Base-by-base conservation (phyloP, 305 asterid genomes). In the Fraxinus xanthoxyloides region DNA sequence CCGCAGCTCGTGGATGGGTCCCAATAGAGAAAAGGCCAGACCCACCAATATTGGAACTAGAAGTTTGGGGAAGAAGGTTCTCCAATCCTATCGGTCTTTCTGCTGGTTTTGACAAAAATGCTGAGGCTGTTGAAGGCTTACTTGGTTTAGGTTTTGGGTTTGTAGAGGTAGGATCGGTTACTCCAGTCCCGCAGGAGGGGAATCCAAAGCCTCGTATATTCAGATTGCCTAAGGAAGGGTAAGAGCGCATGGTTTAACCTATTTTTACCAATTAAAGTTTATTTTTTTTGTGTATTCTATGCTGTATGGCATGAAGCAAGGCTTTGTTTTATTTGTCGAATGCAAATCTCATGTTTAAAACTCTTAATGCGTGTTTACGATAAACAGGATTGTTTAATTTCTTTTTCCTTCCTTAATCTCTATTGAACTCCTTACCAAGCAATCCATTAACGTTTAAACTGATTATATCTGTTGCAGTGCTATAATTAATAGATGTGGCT, bases 1-100 rank as follows among this genome's bases (percentile, higher is more conserved):
- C 99, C 78, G 99, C 98, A 26, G 93, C 98, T 87, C 98, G 96
- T 72, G 99, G 99, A 59, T 96, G 99, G 99, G 96, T 96, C 76
- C 99, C 99, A 35, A 86, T 85, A 83, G 99, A 96, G 86, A 96
- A 94, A 87, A 93, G 98, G 86, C 91, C 95, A 2, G 98, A 96
- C 84, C 98, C 93, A 51, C 15, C 90, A 48, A 86, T 91, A 70
- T 85, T 96, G 84, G 93, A 87, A 79, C 90, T 90, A 24, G 93
- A 90, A 84, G 95, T 96, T 46, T 96, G 98, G 99, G 98, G 99
- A 76, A 93, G 95, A 88, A 90, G 98, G 86, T 96, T 96, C 93
- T 92, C 98, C 84, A 94, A 96, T 87, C 99, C 99, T 21, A 78
- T 96, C 63, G 99, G 99, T 79, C 99, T 96, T 78, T 82, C 98